Base-by-base conservation (phyloP, 345 rosid genomes). In the Pseudoturritis turrita region DNA sequence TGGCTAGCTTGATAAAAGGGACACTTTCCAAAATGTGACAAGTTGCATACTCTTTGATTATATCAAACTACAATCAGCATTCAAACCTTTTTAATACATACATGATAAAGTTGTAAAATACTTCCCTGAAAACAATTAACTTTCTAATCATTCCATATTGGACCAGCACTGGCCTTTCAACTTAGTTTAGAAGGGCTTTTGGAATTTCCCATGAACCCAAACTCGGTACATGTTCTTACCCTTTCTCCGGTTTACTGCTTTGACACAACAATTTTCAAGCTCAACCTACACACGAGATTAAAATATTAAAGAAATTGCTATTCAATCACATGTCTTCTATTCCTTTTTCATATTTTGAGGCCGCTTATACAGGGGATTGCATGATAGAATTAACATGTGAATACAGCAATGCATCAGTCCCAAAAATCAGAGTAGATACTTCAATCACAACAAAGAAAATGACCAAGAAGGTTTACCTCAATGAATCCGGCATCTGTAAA, bases 141-240 rank as follows among this genome's bases (percentile, higher is more conserved):
- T 41, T n/a, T 49, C 28, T 49, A 52, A 10, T 11, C 53, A 49
- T 10, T 7, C 19, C 10, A 25, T 52, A 52, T 7, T 52, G 18
- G 6, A 54, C 13, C 3, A 54, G 7, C 13, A 54, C 59, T 56
- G 35, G 23, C 61, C 43, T 56, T 33, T 56, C 15, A 25, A 4
- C 19, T 36, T 53, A 60, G 46, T 59, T 80, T 65, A 79, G 1
- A 14, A 1, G 3, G 96, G 91, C 77, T 84, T 91, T 77, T 80
- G 85, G 79, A 91, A 94, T 85, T 94, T 91, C 76, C 91, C 98
- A 31, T 94, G 98, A 51, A 91, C 89, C 97, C 95, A 94, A 46
- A 94, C 95, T 77, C 97, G 82, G 59, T 40, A 70, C 98, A 94
- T 86, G 76, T 47, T 81, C 83, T 82, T 91, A 52, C 87, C 86